Conservation (phyloP, 2,329 filamentous ascomycete genomes). For the Fusarium incarnatum region DNA sequence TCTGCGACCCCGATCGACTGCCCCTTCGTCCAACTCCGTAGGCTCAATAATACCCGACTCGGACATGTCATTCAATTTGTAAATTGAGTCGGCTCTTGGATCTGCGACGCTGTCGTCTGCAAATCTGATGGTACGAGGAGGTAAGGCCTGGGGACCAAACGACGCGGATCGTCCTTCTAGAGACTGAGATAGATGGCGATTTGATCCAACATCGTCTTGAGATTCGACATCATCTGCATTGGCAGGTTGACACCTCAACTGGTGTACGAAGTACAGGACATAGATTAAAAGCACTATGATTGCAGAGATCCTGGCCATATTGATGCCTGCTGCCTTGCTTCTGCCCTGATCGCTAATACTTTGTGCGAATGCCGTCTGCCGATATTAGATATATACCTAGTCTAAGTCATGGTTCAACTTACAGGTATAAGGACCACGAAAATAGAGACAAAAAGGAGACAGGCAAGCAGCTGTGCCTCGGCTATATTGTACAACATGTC, state of each 20-base stretch:
- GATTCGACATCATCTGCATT: slow-evolving; percentile 79
- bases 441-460: slow-evolving; percentile 52
- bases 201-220: slow-evolving; percentile 55
- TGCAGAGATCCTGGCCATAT: slow-evolving; percentile 81
- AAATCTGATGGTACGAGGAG: slow-evolving; percentile 48
- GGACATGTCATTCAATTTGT: not conserved
- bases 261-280: slow-evolving; percentile 77
- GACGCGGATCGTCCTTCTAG: not conserved
- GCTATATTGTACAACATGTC: slow-evolving; percentile 63
- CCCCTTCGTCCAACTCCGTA: not conserved
- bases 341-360: slow-evolving; percentile 64
- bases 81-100: slow-evolving; percentile 8
- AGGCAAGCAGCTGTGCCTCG: slow-evolving; percentile 51
- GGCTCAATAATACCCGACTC: not conserved
- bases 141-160: not conserved
- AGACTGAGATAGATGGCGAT: not conserved
- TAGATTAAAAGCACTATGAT: slow-evolving; percentile 81
- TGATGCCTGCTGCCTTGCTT: slow-evolving; percentile 71
- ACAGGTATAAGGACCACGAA: slow-evolving; percentile 54
- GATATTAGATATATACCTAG: not conserved
- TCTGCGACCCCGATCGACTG: not conserved
- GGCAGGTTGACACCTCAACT: slow-evolving; percentile 71
- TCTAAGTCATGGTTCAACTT: not conserved
- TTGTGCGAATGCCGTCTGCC: slow-evolving; percentile 56
- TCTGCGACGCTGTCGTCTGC: slow-evolving; percentile 37